Evolutionary conservation across 345 rosid genomes (phyloP).

Genomic region (Gossypium australe): DNA sequence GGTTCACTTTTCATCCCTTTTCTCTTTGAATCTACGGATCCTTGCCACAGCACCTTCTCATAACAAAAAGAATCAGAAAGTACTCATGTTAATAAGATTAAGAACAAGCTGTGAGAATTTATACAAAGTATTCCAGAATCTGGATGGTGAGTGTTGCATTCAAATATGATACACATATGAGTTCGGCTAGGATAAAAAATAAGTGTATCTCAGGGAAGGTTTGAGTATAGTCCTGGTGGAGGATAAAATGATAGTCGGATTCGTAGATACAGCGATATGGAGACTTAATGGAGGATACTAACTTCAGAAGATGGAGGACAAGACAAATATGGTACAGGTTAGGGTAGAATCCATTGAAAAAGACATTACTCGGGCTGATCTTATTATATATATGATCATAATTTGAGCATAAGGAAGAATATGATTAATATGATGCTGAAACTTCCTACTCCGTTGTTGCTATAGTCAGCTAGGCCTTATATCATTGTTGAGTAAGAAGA

Average conservation of each 20-base stretch:
- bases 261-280: neutral
- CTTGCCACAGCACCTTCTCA: conserved; percentile 43
- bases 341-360: neutral
- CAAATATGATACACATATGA: neutral
- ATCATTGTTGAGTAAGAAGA: neutral
- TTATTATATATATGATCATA: neutral
- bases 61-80: neutral
- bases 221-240: neutral
- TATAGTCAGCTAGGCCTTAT: neutral
- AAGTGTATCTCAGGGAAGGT: neutral
- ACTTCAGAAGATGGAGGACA: neutral
- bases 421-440: neutral
- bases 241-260: neutral
- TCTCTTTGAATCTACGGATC: conserved; percentile 10
- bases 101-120: neutral
- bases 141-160: neutral
- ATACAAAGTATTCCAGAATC: neutral
- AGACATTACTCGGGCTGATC: neutral
- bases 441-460: neutral
- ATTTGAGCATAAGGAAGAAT: neutral
- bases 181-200: neutral
- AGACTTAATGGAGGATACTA: neutral
- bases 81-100: neutral
- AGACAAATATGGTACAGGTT: neutral
- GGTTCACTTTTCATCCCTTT: neutral